Percentiles rank a stretch among this genome's conserved stretches.
phyloP scores from a whole-genome alignment of 306 rosid species.

The Quercus berberidifolia region DNA sequence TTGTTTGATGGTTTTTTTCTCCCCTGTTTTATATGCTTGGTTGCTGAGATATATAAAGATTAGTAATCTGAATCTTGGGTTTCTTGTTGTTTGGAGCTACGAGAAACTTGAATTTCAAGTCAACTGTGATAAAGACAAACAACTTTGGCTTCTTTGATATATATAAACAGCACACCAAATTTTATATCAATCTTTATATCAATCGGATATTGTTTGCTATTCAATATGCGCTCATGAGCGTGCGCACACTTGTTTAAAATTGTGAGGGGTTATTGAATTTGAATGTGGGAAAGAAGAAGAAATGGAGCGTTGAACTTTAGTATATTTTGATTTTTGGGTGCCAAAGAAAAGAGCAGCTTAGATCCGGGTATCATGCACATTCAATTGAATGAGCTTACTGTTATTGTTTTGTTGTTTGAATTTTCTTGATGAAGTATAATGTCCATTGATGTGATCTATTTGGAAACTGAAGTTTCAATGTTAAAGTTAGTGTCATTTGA shows the following conservation, averaged over 20 bases:
- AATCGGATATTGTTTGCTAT: too few species aligned
- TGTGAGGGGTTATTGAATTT: not conserved
- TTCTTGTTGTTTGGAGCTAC: not conserved
- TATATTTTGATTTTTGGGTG: not conserved
- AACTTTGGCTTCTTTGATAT: not conserved
- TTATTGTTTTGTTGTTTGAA: not conserved
- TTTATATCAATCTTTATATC: too few species aligned
- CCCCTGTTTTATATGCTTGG: not conserved
- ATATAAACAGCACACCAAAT: too few species aligned
- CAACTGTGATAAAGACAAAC: not conserved
- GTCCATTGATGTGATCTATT: not conserved
- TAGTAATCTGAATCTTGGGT: not conserved
- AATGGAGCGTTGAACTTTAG: not conserved
- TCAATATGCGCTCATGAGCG: too few species aligned
- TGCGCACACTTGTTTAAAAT: not conserved
- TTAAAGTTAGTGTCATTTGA: not conserved
- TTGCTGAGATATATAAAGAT: not conserved
- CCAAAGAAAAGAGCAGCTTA: not conserved
- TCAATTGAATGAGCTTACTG: not conserved
- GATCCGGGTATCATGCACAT: not conserved
- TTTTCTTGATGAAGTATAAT: not conserved
- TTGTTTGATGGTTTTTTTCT: not conserved
- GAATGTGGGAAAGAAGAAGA: not conserved
- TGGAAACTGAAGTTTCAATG: not conserved
- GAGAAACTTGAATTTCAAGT: not conserved